Percentiles rank a stretch among this genome's conserved stretches.
Conservation (phyloP, 202 grass and related monocot genomes). For the Brachypodium distachyon region DNA sequence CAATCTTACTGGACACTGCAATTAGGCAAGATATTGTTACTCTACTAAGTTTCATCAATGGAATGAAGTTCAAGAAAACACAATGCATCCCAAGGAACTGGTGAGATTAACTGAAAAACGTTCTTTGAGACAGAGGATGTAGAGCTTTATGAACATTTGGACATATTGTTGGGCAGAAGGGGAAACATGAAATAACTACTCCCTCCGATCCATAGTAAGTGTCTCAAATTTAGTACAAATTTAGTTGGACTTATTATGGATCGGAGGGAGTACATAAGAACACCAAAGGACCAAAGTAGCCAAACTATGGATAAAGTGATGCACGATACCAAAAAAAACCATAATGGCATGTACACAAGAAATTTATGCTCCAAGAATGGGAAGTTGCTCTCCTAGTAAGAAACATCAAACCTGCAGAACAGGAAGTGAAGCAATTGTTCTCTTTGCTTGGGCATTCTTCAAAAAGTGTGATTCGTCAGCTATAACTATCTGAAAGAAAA, state of each 20-base stretch:
- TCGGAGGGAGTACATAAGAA: no score
- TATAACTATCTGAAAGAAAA: slow-evolving; percentile 78
- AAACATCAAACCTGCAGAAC: slow-evolving; percentile 66
- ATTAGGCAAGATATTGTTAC: neutral
- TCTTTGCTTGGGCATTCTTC: slow-evolving; percentile 86
- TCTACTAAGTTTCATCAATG: neutral
- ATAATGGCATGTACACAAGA: neutral
- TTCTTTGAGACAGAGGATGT: neutral
- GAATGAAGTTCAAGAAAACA: neutral
- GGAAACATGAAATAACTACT: neutral
- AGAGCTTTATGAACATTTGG: neutral
- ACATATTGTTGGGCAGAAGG: neutral
- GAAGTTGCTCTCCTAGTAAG: slow-evolving; percentile 1
- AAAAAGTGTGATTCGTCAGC: slow-evolving; percentile 97
- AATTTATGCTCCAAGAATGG: slow-evolving; percentile 4
- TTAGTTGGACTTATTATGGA: no score
- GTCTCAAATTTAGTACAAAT: no score
- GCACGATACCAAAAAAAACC: neutral
- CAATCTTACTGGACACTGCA: neutral
- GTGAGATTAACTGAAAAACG: neutral
- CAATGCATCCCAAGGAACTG: slow-evolving; percentile 4
- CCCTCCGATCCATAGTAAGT: no score
- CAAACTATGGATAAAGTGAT: neutral
- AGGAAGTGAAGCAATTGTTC: slow-evolving; percentile 71
- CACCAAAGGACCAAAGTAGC: neutral